Base-by-base conservation (phyloP, 1,284 basidiomycete species). In the Ganoderma meredithae region DNA sequence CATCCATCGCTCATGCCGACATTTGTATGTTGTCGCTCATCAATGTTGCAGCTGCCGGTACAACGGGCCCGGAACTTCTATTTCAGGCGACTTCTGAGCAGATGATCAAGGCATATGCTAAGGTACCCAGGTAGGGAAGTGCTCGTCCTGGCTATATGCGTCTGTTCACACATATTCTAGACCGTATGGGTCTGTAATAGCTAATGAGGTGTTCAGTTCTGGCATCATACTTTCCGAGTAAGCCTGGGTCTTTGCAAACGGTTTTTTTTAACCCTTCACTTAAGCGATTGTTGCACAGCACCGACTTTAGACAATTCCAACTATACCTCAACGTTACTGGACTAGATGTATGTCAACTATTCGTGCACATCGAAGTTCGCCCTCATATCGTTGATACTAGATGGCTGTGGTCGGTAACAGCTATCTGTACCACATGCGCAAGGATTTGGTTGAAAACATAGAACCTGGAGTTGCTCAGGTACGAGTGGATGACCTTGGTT, bases 71-170 rank as follows among this genome's bases (percentile, higher is more conserved):
- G 27, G 95, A 97, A 75, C 83, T 99, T 9, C 86, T 99, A 15
- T 99, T 99, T 85, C 97, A 99, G 82, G 97, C 97, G 0, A 98
- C 95, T 0, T 96, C 94, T 15, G 88, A 93, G 71, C 90, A 96
- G 77, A 98, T 99, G 95, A 94, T 99, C 22, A 86, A 93, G 69
- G 96, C 95, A 0, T 98, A 97, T 77, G 88, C 92, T 0, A 86
- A 91, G 73, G 94, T 95, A 0, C 96, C 96, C 4, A 83, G 91
- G 90, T 89, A 69, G 43, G 75, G 65, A 22, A n/a, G 56, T 60
- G 12, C 44, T 27, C 33, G 22, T 63, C 4, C 70, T 64, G 17
- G 41, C 4, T 53, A 41, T 43, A 56, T 47, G 52, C n/a, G 64
- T 39, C 31, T 39, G 44, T 52, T 64, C 4, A 41, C 44, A 36